Base-by-base conservation (phyloP, 208 protist genomes). In the Trypanosoma lewisi region DNA sequence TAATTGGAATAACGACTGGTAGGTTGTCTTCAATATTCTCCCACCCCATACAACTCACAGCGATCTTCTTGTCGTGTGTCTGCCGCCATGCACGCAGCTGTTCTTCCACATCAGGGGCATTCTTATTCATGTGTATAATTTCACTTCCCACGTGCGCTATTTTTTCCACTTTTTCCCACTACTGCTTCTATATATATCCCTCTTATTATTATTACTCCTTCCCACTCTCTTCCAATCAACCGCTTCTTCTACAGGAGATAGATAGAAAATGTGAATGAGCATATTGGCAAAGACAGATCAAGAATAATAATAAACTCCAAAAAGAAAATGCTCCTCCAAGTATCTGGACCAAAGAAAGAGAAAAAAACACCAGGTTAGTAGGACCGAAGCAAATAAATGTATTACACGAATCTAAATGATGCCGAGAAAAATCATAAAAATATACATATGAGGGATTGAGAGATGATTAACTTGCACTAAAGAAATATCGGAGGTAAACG, bases 21-120 rank as follows among this genome's bases (percentile, higher is more conserved):
- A 47, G n/a, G 9, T 30, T 54, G 27, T 30, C 23, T 5, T 61
- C 23, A 49, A 73, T 50, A 42, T 56, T 61, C 19, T 47, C 47
- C 66, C 66, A 71, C 1, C 58, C n/a, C 41, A 71, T 62, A 28
- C 49, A 64, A 47, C 23, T 42, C 16, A 58, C 30, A 42, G 30
- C 11, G 44, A 36, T 17, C 27, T 63, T 39, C 54, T 69, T 53
- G 37, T 69, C 27, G 8, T 63, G 7, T 56, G 39, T 36, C 52
- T 72, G 53, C 48, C 77, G 65, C 21, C 68, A 64, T 5, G 65
- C 64, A 23, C 73, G 71, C 17, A 82, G 56, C 56, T 86, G 80
- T 53, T 78, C 62, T 37, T 86, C 80, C 27, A 86, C 55, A 54
- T 86, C 80, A 36, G 82, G 55, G 30, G 19, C 33, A 44, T 25